Evolutionary conservation across 1,284 basidiomycete species (phyloP).

Genomic region (Leccinum fallax): DNA sequence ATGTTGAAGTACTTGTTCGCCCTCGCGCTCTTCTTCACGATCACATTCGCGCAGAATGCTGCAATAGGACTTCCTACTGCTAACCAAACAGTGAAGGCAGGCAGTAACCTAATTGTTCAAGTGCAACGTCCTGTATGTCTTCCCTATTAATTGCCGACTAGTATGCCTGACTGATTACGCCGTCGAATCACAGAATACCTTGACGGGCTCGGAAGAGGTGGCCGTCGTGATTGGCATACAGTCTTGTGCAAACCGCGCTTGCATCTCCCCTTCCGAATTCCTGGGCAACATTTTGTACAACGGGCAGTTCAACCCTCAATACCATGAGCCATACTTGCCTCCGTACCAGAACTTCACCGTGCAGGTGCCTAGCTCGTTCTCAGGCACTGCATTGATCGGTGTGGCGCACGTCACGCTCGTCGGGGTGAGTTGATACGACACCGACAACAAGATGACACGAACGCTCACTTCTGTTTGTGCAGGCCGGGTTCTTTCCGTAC

Average conservation of each 20-base stretch:
- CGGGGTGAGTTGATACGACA: background rate
- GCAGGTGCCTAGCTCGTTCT: background rate
- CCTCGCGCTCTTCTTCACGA: background rate
- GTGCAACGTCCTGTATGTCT: background rate
- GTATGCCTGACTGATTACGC: background rate
- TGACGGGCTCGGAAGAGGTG: background rate
- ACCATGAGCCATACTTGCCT: background rate
- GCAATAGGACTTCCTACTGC: background rate
- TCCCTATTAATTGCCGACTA: background rate
- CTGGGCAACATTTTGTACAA: background rate
- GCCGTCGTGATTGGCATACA: background rate
- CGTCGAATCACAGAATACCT: background rate
- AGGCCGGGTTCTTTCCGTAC: background rate
- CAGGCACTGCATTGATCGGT: background rate
- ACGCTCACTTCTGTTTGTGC: background rate
- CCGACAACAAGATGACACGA: background rate
- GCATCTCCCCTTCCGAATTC: background rate
- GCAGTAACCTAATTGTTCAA: background rate
- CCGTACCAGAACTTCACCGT: background rate
- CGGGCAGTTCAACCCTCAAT: background rate
- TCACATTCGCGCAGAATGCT: background rate
- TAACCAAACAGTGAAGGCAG: background rate
- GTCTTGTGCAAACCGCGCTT: background rate
- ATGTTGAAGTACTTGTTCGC: background rate
- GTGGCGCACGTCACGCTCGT: background rate